Conservation (phyloP, 495 filamentous ascomycete species). For the Hyaloscypha bicolor region DNA sequence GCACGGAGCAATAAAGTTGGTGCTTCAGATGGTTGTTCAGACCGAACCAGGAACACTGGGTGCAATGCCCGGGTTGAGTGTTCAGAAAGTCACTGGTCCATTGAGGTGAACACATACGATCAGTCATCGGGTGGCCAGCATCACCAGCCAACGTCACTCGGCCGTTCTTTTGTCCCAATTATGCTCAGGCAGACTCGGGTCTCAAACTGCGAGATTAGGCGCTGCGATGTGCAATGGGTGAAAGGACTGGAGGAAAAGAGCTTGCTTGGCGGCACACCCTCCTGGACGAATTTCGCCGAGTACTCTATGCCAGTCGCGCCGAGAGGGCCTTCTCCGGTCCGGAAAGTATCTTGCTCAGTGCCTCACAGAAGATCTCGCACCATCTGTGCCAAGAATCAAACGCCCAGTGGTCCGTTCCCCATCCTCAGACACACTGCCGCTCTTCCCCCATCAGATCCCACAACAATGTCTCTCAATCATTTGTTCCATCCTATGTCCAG, state of each 20-base stretch:
- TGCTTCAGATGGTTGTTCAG: too few species aligned
- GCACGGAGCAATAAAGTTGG: neutral
- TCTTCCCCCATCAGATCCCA: conserved; percentile 47
- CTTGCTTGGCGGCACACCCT: conserved; percentile 38
- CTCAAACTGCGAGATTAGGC: conserved; percentile 44
- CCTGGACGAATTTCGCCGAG: conserved; percentile 39
- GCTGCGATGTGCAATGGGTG: conserved; percentile 34
- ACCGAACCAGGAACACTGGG: too few species aligned
- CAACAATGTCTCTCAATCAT: conserved; percentile 28
- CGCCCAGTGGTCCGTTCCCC: conserved; percentile 53
- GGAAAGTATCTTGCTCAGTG: conserved; percentile 42
- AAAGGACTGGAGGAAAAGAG: conserved; percentile 36
- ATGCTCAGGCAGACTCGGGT: conserved; percentile 38
- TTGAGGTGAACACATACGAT: conserved; percentile 44
- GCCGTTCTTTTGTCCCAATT: conserved; percentile 51
- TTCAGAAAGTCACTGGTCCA: too few species aligned
- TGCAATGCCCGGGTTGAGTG: too few species aligned
- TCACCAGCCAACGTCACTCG: conserved; percentile 58
- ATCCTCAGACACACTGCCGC: conserved; percentile 71
- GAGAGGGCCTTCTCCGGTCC: conserved; percentile 36
- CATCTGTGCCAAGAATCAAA: conserved; percentile 50
- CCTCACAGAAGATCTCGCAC: conserved; percentile 45
- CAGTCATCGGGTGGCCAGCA: conserved; percentile 64
- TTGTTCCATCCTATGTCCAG: conserved; percentile 38
- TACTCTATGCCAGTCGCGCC: conserved; percentile 34